Evolutionary conservation across 1,284 basidiomycete species (phyloP), one percentile per base, ranked within the genome.

Genomic region (Apiotrichum brassicae): DNA sequence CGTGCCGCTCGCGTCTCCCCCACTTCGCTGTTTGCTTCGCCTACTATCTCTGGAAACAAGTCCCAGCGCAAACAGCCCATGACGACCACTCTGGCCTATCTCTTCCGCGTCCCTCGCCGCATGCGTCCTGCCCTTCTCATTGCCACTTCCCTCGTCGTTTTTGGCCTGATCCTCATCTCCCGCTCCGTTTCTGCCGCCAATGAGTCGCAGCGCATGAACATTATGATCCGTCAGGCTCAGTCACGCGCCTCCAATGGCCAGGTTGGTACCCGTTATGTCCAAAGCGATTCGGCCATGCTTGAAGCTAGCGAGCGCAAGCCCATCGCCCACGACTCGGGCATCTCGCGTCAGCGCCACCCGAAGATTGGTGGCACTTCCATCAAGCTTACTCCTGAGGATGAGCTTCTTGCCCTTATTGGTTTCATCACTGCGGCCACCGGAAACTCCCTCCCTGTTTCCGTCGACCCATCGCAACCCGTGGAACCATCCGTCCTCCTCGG

Each of bases 401-500:
- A 92, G 68, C 79, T 91, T 16, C 85, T 84, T 0, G 86, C 86
- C 4, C 75, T 90, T 42, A 80, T 86, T 9, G 53, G 61, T 56
- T 90, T 89, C 72, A 76, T 92, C 46, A 83, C 84, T 0, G 83
- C 84, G 34, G 78, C 88, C 18, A 81, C 85, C 0, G 81, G 86
- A 68, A 90, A 90, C 70, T 78, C 83, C 44, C 82, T 92, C 43
- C 87, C 88, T 0, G 61, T 75, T 8, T 23, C 18, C 26, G 77
- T 89, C 43, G 81, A 90, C 65, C 83, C 86, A 0, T 59, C 76
- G 6, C 57, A 64, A 18, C 81, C 86, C 0, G 80, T 91, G 51
- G 85, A 89, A 65, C 86, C 87, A 3, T 78, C 84, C 55, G 78
- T 87, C 46, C 79, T 92, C 12, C 78, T 92, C 47, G 88, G 87